Evolutionary conservation across 1,284 basidiomycete species (phyloP), one percentile per base, ranked within the genome.

Genomic region (Coniferiporia weirii): DNA sequence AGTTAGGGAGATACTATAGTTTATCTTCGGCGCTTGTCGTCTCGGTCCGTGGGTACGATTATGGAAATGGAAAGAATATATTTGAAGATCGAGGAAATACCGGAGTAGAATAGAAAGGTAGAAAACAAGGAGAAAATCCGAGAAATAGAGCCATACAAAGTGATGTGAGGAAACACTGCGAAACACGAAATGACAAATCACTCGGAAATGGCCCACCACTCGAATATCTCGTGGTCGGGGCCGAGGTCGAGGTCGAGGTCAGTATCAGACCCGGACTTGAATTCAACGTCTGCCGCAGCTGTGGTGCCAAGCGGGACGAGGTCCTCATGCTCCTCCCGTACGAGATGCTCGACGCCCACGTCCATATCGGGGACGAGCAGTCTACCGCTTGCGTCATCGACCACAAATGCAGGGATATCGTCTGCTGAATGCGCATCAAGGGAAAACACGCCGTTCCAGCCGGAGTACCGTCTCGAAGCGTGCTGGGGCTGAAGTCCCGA

Each of bases 351-450:
- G 53, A 60, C 53, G 22, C 40, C 52, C 17, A 60, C 35, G 17
- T 55, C 46, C 27, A 60, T 45, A 6, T 48, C 27, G 9, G 52
- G 53, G 7, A 55, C 54, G 35, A 56, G n/a, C 4, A 60, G 58
- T 15, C 35, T 48, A 8, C 27, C 43, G 36, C 20, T 56, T 19
- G 34, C 36, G 35, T 36, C 32, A 19, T 56, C 54, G 9, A 56
- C 49, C 9, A 27, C 46, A 13, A 56, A 49, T 3, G n/a, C 34
- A 17, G 5, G 54, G 1, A 3, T 22, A 5, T 12, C 22, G 19
- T 38, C 38, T 49, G 10, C 35, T 17, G 19, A 32, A 15, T 17
- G 4, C 13, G 34, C 36, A 13, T 7, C 54, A 13, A 13, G 32
- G 19, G 54, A 36, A 32, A 56, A 56, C 9, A 56, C 46, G 13